Conservation (phyloP, 805 yeast species). For the Hanseniaspora lindneri region DNA sequence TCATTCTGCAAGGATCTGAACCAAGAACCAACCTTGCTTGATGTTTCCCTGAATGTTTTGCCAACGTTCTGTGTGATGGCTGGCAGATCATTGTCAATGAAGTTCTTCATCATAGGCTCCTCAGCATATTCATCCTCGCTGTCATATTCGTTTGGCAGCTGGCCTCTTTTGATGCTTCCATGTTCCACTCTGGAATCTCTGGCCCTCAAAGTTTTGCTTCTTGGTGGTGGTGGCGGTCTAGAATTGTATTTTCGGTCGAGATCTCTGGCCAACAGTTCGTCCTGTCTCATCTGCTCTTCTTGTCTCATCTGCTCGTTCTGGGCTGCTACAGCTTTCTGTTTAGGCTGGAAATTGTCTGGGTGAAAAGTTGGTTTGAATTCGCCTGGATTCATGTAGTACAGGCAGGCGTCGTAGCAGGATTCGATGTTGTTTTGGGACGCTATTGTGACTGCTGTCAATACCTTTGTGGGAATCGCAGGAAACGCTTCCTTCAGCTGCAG, state of each 20-base stretch:
- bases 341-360: constrained; percentile 21
- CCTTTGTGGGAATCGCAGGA: constrained; percentile 61
- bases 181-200: constrained; percentile 13
- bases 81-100: constrained; percentile 44
- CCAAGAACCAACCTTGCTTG: constrained; percentile 66
- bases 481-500: constrained; percentile 71
- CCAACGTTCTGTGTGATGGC: constrained; percentile 55
- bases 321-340: neutral
- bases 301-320: constrained; percentile 35
- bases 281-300: constrained; percentile 46
- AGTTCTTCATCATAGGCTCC: constrained; percentile 43
- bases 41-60: constrained; percentile 72
- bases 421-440: constrained; percentile 75
- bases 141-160: constrained; percentile 20
- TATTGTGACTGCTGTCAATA: constrained; percentile 65
- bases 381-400: constrained; percentile 63
- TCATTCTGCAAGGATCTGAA: constrained; percentile 45
- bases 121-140: constrained; percentile 27
- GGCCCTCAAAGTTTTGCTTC: constrained; percentile 13
- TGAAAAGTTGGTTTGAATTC: constrained; percentile 17
- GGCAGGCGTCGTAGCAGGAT: constrained; percentile 77
- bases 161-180: constrained; percentile 25
- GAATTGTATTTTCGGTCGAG: constrained; percentile 54
- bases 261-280: constrained; percentile 71
- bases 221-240: constrained; percentile 13